A percentile compares a stretch with the other conserved stretches of the same genome.
Evolutionary conservation across 805 yeast genomes (phyloP).

Genomic region (Candida endomychidarum): DNA sequence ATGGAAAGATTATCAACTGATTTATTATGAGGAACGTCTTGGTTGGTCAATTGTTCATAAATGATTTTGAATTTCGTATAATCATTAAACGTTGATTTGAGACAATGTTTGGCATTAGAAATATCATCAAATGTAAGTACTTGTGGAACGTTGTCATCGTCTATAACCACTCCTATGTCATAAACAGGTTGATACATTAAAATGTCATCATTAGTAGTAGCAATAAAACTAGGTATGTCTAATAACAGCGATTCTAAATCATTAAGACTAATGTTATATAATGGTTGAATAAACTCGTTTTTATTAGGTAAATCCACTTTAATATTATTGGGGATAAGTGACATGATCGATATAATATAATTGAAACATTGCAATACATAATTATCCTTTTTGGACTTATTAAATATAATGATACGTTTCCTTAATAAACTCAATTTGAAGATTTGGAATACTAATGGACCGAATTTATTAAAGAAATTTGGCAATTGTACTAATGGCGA

Average conservation of each 20-base stretch:
- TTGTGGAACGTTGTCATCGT: constrained; percentile 14
- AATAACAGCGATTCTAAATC: constrained; percentile 37
- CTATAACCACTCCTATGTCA: constrained; percentile 42
- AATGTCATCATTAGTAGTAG: constrained; percentile 67
- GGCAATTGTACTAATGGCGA: constrained; percentile 31
- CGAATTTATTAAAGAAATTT: constrained; percentile 48
- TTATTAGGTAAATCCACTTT: constrained; percentile 20
- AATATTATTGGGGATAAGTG: constrained; percentile 61
- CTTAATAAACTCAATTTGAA: constrained; percentile 66
- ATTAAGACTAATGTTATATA: constrained; percentile 63
- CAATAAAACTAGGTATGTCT: constrained; percentile 33
- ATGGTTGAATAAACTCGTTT: constrained; percentile 41
- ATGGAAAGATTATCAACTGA: constrained; percentile 19
- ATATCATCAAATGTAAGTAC: constrained; percentile 10
- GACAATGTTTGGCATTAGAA: constrained; percentile 6
- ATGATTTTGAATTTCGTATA: constrained; percentile 35
- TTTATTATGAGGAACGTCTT: constrained; percentile 6
- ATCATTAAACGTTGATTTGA: constrained; percentile 36
- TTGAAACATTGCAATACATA: constrained; percentile 44
- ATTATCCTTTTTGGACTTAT: constrained; percentile 24
- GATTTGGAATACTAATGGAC: constrained; percentile 63
- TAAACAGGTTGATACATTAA: constrained; percentile 55
- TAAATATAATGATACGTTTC: constrained; percentile 51
- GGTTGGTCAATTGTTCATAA: constrained; percentile 21
- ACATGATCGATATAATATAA: constrained; percentile 59